Evolutionary conservation across 768 basidiomycete genomes (phyloP).

Genomic region (Rhodotorula toruloides): DNA sequence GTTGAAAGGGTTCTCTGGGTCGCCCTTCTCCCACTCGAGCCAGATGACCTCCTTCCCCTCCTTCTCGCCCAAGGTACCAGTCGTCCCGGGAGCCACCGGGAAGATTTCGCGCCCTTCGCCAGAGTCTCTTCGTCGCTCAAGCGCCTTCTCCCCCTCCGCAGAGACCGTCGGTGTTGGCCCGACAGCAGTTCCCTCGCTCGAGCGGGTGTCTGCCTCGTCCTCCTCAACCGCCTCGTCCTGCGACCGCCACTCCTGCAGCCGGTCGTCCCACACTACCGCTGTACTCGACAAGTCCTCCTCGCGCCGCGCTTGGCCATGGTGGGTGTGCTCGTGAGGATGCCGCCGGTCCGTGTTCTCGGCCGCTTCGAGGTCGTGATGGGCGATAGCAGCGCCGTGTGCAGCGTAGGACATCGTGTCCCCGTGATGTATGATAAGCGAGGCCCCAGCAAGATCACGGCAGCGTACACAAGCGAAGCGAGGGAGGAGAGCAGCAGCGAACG

Average conservation of each 20-base stretch:
- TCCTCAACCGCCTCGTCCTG: constrained; percentile 10
- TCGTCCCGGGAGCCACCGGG: neutral
- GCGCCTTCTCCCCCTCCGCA: neutral
- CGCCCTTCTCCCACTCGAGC: constrained; percentile 22
- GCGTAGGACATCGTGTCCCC: too few species aligned
- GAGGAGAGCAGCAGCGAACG: too few species aligned
- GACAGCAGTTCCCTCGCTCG: neutral
- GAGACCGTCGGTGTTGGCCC: neutral
- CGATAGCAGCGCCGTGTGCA: neutral
- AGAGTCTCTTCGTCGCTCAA: neutral
- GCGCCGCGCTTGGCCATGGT: neutral
- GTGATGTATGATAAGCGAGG: neutral
- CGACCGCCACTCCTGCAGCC: constrained; percentile 15
- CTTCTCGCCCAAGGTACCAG: neutral
- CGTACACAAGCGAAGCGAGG: too few species aligned
- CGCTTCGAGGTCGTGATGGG: neutral
- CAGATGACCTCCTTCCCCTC: constrained; percentile 16
- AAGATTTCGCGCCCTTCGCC: neutral
- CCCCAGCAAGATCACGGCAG: too few species aligned
- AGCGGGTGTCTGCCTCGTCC: neutral
- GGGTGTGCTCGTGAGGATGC: neutral
- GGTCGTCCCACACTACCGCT: constrained; percentile 26
- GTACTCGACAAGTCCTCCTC: constrained; percentile 12
- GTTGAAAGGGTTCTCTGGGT: constrained; percentile 34
- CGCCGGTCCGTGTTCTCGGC: too few species aligned